Evolutionary conservation across 2,329 filamentous ascomycete species (phyloP), one percentile per base, ranked within the genome.

Genomic region (Neonectria magnoliae): DNA sequence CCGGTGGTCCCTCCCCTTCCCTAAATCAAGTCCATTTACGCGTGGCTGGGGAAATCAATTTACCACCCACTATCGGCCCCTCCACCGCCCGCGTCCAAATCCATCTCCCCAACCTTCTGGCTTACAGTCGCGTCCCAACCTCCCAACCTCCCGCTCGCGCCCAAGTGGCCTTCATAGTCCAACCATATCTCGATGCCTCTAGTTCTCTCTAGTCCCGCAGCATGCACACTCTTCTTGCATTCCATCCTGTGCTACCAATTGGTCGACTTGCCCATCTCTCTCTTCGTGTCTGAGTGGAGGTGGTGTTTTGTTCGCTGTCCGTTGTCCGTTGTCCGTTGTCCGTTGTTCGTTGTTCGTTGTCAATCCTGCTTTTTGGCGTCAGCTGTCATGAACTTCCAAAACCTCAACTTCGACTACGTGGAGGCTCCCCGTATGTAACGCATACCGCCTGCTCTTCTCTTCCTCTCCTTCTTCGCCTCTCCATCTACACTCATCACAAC

Each of bases 321-420:
- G 42, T 44, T 36, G 52, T 33, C 33, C 9, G 52, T 33, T 25
- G 47, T 56, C 31, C 27, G 59, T n/a, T 45, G 38, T 36, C 70
- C n/a, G 42, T 44, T 36, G 52, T 33, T 44, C 9, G 52, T 33
- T 25, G 47, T 56, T 41, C 27, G 59, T n/a, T 45, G 38, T 36
- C 70, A 64, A 69, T 65, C 66, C 45, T 36, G 36, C 57, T 54
- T 50, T 31, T 53, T 59, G 29, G 7, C 27, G 16, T 62, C 64
- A 79, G 66, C 36, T n/a, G 36, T 14, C 70, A 82, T 82, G 81
- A 81, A 78, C 71, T 76, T 76, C 68, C 77, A 78, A 72, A 76
- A 75, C 67, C 64, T 73, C 62, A 74, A 76, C 72, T 76, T 76
- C 67, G 75, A 80, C 65, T 71, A 76, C 75, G 75, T 78, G 70